These are phyloP conservation scores for Solanum phureja DNA, from an alignment of 257 asterid genomes.

Conservation along the genomic window DNA sequence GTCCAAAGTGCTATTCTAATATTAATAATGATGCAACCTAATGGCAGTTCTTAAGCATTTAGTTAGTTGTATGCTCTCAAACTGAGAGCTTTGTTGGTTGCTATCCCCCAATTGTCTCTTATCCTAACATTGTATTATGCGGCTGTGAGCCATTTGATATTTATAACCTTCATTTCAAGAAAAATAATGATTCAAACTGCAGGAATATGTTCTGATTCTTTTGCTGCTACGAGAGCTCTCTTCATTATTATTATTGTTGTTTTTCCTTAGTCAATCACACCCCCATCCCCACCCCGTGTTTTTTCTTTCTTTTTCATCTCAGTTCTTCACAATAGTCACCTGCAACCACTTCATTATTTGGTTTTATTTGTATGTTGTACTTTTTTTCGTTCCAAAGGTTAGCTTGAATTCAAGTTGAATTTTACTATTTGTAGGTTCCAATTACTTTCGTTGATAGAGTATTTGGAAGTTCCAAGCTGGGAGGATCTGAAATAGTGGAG, in stretches of 20 bases:
- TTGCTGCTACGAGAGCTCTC: background rate
- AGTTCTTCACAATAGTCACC: background rate
- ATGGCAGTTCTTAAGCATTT: background rate
- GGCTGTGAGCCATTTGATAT: constrained; percentile 6
- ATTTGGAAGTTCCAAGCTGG: constrained; percentile 86
- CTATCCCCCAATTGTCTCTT: constrained; percentile 8
- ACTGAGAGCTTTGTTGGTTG: constrained; percentile 20
- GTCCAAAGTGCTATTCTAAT: background rate
- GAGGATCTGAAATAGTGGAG: constrained; percentile 95
- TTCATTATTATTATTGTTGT: background rate
- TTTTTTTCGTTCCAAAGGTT: background rate
- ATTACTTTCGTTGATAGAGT: constrained; percentile 94
- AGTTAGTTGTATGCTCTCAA: background rate
- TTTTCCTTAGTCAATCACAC: background rate
- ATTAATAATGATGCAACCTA: background rate
- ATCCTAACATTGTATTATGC: constrained; percentile 32
- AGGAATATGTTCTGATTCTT: background rate
- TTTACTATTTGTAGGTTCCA: constrained; percentile 47
- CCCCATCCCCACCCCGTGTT: background rate
- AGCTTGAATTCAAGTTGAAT: background rate
- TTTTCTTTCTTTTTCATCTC: background rate
- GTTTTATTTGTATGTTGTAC: background rate
- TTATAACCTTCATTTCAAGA: background rate
- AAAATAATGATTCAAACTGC: background rate
- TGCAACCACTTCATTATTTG: background rate